Conservation (phyloP, 169 alveolate genomes). For the Cryptosporidium muris region DNA sequence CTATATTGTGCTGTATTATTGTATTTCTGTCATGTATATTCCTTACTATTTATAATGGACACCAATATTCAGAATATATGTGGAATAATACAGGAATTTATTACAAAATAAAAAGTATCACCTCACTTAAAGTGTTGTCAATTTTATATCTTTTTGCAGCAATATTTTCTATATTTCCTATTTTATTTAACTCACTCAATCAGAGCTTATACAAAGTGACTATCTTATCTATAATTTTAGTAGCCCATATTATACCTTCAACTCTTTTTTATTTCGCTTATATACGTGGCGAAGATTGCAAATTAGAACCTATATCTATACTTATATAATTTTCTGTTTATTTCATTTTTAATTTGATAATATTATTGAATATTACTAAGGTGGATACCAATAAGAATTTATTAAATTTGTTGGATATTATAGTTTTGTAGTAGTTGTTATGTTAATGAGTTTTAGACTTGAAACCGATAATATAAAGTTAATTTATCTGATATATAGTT, state of each 20-base stretch:
- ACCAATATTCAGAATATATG: slow-evolving; percentile 9
- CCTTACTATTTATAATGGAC: background rate
- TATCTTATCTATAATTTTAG: slow-evolving; percentile 30
- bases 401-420: too few relatives aligned
- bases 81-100: background rate
- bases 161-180: slow-evolving; percentile 23
- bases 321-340: background rate
- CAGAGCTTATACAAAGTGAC: background rate
- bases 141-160: slow-evolving; percentile 26
- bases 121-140: slow-evolving; percentile 25
- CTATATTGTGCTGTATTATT: slow-evolving; percentile 4
- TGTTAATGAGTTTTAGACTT: too few relatives aligned
- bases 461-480: too few relatives aligned
- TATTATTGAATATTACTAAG: background rate
- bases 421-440: too few relatives aligned
- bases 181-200: slow-evolving; percentile 7
- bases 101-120: slow-evolving; percentile 13
- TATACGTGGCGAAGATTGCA: slow-evolving; percentile 47
- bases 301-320: slow-evolving; percentile 17
- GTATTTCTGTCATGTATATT: background rate
- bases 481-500: too few relatives aligned
- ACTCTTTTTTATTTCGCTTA: slow-evolving; percentile 45
- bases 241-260: slow-evolving; percentile 44
- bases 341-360: background rate
- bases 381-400: too few relatives aligned